Evolutionary conservation across 768 basidiomycete species (phyloP).

Genomic region (Suillus subaureus): DNA sequence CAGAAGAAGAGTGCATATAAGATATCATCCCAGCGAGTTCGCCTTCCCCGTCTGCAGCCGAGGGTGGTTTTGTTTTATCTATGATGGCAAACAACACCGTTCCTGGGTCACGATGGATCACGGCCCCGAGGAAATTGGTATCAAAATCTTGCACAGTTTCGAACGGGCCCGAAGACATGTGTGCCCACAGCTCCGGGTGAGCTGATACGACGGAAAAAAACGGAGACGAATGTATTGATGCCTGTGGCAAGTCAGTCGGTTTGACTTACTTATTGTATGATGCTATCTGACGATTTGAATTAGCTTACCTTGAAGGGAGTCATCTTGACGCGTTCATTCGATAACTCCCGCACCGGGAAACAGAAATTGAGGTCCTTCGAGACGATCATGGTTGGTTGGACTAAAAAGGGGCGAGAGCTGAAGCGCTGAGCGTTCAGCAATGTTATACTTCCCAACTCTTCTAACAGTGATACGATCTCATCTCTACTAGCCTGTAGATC

Average conservation of each 20-base stretch:
- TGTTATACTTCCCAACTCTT: no score
- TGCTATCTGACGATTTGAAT: not conserved
- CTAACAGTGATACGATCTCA: no score
- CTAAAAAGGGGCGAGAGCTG: conserved; percentile 6
- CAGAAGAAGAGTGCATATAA: conserved; percentile 23
- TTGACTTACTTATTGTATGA: no score
- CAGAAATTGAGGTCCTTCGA: conserved; percentile 48
- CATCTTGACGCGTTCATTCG: conserved; percentile 49
- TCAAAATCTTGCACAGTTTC: not conserved
- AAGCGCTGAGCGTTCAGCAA: no score
- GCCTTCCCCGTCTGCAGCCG: conserved; percentile 29
- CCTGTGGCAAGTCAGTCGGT: conserved; percentile 28
- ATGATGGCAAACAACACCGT: conserved; percentile 39
- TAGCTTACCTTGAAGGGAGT: conserved; percentile 47
- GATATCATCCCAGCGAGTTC: conserved; percentile 42
- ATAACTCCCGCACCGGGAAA: conserved; percentile 46
- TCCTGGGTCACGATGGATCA: not conserved
- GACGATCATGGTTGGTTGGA: not conserved
- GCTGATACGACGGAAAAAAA: conserved; percentile 34
- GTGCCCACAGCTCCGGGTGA: conserved; percentile 43
- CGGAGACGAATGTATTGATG: conserved; percentile 41
- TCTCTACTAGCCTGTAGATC: no score
- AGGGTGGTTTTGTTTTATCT: conserved; percentile 39
- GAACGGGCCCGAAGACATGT: conserved; percentile 55
- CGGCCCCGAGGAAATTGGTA: not conserved